Conservation (phyloP, 371 early-diverging fungal species). For the Actinomortierella wolfii region DNA sequence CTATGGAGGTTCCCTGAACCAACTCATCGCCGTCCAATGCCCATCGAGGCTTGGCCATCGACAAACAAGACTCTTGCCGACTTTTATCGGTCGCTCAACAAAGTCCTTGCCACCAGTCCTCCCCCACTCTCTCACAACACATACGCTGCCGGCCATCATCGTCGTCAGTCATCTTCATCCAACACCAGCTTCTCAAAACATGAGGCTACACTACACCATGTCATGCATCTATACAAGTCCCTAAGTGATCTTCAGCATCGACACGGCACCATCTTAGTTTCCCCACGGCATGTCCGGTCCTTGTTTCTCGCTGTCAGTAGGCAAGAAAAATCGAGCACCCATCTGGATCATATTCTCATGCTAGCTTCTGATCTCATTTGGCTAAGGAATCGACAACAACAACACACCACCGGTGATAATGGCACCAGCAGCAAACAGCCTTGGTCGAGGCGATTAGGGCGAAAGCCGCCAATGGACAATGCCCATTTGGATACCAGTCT, state of each 20-base stretch:
- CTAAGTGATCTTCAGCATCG: slow-evolving; percentile 19
- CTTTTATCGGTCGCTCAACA: slow-evolving; percentile 14
- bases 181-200: background rate
- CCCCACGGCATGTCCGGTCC: slow-evolving; percentile 18
- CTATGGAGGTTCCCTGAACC: too few relatives aligned
- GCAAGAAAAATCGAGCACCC: slow-evolving; percentile 16
- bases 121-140: background rate
- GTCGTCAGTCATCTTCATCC: background rate
- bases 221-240: slow-evolving; percentile 15
- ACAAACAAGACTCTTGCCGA: slow-evolving; percentile 14
- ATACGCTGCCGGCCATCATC: background rate
- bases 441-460: background rate
- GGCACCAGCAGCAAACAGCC: background rate
- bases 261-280: slow-evolving; percentile 17
- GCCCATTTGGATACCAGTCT: background rate
- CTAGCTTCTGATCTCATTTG: slow-evolving; percentile 34
- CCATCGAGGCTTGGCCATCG: slow-evolving; percentile 25
- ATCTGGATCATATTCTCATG: slow-evolving; percentile 22
- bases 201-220: slow-evolving; percentile 2
- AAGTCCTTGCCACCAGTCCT: slow-evolving; percentile 2
- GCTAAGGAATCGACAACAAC: slow-evolving; percentile 16
- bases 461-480: background rate
- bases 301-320: slow-evolving; percentile 20
- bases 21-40: background rate
- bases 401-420: background rate